phyloP scores from a whole-genome alignment of 2,329 filamentous ascomycete species.

The Cladophialophora psammophila region DNA sequence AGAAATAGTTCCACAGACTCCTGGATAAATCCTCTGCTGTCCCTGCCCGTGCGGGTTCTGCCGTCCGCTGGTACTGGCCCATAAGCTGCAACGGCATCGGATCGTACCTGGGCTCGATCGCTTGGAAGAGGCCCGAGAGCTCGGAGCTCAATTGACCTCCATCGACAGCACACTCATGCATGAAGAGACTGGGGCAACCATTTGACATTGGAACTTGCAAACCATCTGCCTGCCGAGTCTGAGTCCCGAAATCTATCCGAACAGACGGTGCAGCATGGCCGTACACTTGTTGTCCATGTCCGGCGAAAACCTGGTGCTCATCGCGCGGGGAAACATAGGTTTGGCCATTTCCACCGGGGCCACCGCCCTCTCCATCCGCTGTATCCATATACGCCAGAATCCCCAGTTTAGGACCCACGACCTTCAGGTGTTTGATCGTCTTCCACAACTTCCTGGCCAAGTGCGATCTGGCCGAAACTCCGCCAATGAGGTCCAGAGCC shows the following conservation, averaged over 20 bases:
- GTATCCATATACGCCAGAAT: conserved; percentile 26
- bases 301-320: no score
- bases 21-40: conserved; percentile 10
- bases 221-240: neutral
- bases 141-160: conserved; percentile 22
- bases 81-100: conserved; percentile 7
- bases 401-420: conserved; percentile 16
- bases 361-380: no score
- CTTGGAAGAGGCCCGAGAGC: conserved; percentile 25
- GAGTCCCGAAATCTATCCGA: no score
- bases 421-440: conserved; percentile 30
- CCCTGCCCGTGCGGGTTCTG: no score
- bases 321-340: no score
- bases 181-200: neutral
- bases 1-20: conserved; percentile 1
- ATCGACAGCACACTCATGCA: conserved; percentile 16
- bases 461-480: conserved; percentile 21
- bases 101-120: conserved; percentile 21
- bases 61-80: neutral
- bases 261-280: no score
- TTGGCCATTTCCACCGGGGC: no score
- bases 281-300: no score
- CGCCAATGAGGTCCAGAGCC: conserved; percentile 25
- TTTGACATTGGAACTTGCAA: conserved; percentile 2
- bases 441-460: conserved; percentile 29